These are phyloP conservation scores for Cladosporium austrohemisphaericum DNA, from an alignment of 2,329 filamentous ascomycete genomes.

Conservation along the genomic window DNA sequence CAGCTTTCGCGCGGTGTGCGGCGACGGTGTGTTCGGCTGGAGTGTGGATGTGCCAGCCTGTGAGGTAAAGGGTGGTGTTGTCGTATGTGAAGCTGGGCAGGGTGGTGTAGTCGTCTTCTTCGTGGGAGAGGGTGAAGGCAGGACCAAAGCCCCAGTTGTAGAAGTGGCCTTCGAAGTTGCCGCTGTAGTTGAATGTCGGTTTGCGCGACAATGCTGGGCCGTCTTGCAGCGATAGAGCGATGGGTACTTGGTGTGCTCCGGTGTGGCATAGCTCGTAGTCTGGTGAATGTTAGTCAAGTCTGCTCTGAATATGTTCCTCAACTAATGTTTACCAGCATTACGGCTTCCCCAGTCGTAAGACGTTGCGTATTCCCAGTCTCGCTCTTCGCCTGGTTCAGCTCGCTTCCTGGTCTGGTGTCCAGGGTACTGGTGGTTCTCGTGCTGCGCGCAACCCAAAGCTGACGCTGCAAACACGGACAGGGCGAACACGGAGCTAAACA, in stretches of 20 bases:
- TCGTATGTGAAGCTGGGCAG: slow-evolving; percentile 45
- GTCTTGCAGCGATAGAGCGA: slow-evolving; percentile 40
- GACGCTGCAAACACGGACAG: slow-evolving; percentile 1
- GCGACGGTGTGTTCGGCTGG: slow-evolving; percentile 49
- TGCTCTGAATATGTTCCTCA: background rate
- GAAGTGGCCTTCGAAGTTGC: slow-evolving; percentile 37
- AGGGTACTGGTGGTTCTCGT: slow-evolving; percentile 13
- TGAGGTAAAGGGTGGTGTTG: slow-evolving; percentile 46
- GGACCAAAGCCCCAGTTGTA: slow-evolving; percentile 51
- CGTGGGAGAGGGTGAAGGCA: slow-evolving; percentile 40
- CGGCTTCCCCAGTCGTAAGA: slow-evolving; percentile 23
- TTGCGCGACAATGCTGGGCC: slow-evolving; percentile 41
- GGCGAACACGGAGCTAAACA: slow-evolving; percentile 4
- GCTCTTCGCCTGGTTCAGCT: background rate
- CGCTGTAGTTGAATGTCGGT: slow-evolving; percentile 42
- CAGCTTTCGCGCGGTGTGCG: slow-evolving; percentile 42
- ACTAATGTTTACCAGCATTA: slow-evolving; percentile 18
- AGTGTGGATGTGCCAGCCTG: slow-evolving; percentile 51
- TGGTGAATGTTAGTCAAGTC: slow-evolving; percentile 19
- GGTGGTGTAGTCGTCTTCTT: slow-evolving; percentile 34
- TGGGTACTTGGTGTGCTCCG: slow-evolving; percentile 51
- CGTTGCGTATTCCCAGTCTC: slow-evolving; percentile 22
- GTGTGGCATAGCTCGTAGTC: slow-evolving; percentile 48
- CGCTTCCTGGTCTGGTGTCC: background rate
- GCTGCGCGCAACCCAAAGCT: slow-evolving; percentile 8